phyloP scores from a whole-genome alignment of 805 yeast species.

The Huiozyma naganishii region DNA sequence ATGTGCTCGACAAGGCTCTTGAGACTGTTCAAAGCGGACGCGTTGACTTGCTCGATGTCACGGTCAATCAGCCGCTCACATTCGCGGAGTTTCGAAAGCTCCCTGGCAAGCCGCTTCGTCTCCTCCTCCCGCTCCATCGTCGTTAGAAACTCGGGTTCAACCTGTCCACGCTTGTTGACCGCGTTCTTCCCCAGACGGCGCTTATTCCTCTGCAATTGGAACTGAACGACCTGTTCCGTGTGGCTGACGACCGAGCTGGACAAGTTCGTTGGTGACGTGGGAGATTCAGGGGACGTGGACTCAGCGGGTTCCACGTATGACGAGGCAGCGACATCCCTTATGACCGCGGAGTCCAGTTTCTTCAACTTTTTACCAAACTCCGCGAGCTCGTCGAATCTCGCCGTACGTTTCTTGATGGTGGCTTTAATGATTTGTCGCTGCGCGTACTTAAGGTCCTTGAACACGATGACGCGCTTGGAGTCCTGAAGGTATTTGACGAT shows the following conservation, averaged over 20 bases:
- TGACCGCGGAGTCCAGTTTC: slow-evolving; percentile 26
- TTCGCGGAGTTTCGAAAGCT: slow-evolving; percentile 30
- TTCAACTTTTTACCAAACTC: slow-evolving; percentile 27
- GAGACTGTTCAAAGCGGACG: slow-evolving; percentile 25
- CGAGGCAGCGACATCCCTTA: slow-evolving; percentile 21
- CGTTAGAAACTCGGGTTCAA: slow-evolving; percentile 25
- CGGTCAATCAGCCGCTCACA: slow-evolving; percentile 29
- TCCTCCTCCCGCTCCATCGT: slow-evolving; percentile 31
- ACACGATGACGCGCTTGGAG: slow-evolving; percentile 40
- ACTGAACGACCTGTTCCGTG: slow-evolving; percentile 5
- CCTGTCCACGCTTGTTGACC: slow-evolving; percentile 9
- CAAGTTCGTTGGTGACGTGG: background rate
- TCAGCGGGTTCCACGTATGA: slow-evolving; percentile 18
- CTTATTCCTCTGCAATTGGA: slow-evolving; percentile 8
- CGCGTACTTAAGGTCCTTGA: slow-evolving; percentile 44
- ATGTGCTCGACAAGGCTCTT: slow-evolving; percentile 18
- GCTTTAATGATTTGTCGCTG: slow-evolving; percentile 37
- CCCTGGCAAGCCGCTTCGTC: slow-evolving; percentile 27
- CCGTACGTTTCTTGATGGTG: slow-evolving; percentile 29
- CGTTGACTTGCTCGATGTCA: slow-evolving; percentile 30
- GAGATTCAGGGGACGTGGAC: slow-evolving; percentile 9
- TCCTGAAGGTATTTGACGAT: slow-evolving; percentile 27
- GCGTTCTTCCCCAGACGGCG: slow-evolving; percentile 5
- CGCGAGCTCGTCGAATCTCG: slow-evolving; percentile 23
- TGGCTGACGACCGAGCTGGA: background rate